phyloP scores from a whole-genome alignment of 306 rosid species.

The Nissolia schottii region DNA sequence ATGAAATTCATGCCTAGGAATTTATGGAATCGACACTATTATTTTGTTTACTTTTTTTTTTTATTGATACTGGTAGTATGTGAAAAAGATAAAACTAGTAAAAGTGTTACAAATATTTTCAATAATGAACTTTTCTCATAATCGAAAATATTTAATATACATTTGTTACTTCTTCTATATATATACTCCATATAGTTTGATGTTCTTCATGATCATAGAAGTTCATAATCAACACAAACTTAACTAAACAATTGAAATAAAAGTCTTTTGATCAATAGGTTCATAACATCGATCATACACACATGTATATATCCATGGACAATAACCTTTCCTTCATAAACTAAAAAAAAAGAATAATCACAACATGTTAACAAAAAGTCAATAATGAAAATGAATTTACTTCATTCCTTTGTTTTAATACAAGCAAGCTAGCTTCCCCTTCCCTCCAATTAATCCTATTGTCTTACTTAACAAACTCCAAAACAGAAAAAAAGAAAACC shows the following conservation, averaged over 20 bases:
- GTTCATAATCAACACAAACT: too few species aligned
- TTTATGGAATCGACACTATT: not conserved
- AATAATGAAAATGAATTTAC: slow-evolving; percentile 32
- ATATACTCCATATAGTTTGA: too few species aligned
- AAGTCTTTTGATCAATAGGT: not conserved
- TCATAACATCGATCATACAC: too few species aligned
- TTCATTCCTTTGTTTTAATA: slow-evolving; percentile 46
- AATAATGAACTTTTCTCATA: too few species aligned
- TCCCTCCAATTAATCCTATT: slow-evolving; percentile 16
- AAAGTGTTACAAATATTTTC: too few species aligned
- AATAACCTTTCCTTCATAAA: slow-evolving; percentile 5
- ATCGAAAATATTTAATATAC: too few species aligned
- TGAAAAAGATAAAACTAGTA: too few species aligned
- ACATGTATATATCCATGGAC: not conserved
- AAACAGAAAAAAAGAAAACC: not conserved
- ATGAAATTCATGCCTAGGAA: too few species aligned
- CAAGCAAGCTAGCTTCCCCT: slow-evolving; percentile 27
- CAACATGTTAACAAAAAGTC: not conserved
- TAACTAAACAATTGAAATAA: not conserved
- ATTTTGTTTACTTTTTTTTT: too few species aligned
- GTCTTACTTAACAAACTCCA: slow-evolving; percentile 25
- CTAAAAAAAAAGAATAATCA: not conserved
- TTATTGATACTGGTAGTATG: too few species aligned
- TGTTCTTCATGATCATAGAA: too few species aligned
- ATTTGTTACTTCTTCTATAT: too few species aligned